A percentile compares a stretch with the other conserved stretches of the same genome.
These are phyloP conservation scores for Acrocalymma vagum DNA, from an alignment of 2,329 filamentous ascomycete species.

Conservation along the genomic window DNA sequence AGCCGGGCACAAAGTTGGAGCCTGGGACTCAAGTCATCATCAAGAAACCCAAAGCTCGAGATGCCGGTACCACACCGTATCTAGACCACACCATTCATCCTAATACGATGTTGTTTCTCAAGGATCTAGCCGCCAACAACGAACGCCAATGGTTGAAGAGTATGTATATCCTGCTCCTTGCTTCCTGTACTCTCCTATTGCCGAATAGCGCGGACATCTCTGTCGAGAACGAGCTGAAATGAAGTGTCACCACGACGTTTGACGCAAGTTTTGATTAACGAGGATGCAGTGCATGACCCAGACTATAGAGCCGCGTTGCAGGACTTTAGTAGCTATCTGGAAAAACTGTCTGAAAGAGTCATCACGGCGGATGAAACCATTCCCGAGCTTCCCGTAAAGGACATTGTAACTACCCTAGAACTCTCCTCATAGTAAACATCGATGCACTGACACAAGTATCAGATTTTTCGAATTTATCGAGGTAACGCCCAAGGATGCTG, in stretches of 20 bases:
- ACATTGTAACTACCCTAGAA: conserved; percentile 65
- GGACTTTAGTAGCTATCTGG: conserved; percentile 84
- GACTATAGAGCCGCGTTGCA: conserved; percentile 81
- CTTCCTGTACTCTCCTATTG: neutral
- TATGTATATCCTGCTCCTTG: conserved; percentile 43
- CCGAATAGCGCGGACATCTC: neutral
- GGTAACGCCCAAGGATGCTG: conserved; percentile 22
- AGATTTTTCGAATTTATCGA: conserved; percentile 85
- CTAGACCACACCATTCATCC: conserved; percentile 66
- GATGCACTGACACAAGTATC: conserved; percentile 19
- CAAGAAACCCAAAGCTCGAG: conserved; percentile 69
- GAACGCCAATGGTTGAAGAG: conserved; percentile 71
- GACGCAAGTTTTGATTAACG: conserved; percentile 19
- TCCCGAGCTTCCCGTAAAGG: conserved; percentile 85
- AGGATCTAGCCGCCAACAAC: conserved; percentile 68
- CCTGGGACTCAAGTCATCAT: conserved; percentile 69
- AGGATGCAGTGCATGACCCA: conserved; percentile 72
- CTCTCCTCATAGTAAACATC: neutral
- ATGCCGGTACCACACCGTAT: conserved; percentile 67
- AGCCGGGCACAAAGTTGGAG: conserved; percentile 63
- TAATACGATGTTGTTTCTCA: conserved; percentile 69
- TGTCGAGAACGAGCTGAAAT: neutral
- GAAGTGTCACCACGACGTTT: neutral
- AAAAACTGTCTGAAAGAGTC: conserved; percentile 74
- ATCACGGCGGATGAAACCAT: conserved; percentile 79